phyloP scores from a whole-genome alignment of 2,329 filamentous ascomycete genomes.

The Akanthomyces uredinophilus region DNA sequence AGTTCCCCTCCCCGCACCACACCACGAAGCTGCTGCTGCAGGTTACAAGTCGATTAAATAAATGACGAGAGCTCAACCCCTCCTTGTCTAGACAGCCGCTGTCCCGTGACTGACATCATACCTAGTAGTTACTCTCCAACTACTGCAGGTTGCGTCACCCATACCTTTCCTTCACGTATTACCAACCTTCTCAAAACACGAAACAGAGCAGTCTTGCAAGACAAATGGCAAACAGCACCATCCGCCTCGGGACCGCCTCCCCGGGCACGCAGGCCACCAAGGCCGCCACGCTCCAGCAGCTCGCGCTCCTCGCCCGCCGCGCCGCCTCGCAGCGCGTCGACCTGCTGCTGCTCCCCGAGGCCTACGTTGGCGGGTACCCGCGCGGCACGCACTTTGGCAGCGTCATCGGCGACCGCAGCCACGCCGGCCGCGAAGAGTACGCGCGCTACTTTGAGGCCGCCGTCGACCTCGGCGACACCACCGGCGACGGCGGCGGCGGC shows the following conservation, averaged over 20 bases:
- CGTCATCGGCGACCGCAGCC: constrained; percentile 62
- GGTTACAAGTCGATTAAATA: background rate
- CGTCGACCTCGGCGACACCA: constrained; percentile 78
- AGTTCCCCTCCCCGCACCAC: background rate
- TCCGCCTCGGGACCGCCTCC: constrained; percentile 53
- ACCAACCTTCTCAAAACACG: no score
- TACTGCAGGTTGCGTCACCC: background rate
- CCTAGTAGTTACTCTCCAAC: no score
- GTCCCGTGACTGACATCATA: background rate
- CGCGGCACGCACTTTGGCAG: constrained; percentile 74
- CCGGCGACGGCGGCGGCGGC: constrained; percentile 52
- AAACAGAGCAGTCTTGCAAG: background rate
- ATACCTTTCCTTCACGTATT: no score
- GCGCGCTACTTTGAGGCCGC: constrained; percentile 72
- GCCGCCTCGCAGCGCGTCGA: constrained; percentile 56
- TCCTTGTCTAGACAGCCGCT: background rate
- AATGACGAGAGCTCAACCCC: background rate
- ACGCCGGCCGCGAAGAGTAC: constrained; percentile 73
- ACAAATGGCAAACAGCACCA: constrained; percentile 25
- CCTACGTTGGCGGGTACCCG: constrained; percentile 87
- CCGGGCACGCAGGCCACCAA: constrained; percentile 47
- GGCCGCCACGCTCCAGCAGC: constrained; percentile 57
- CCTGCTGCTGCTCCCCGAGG: constrained; percentile 84
- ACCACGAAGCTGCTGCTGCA: background rate
- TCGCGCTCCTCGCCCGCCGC: constrained; percentile 56